Evolutionary conservation across 371 early-diverging fungal species (phyloP).

Genomic region (Lichtheimia ornata): DNA sequence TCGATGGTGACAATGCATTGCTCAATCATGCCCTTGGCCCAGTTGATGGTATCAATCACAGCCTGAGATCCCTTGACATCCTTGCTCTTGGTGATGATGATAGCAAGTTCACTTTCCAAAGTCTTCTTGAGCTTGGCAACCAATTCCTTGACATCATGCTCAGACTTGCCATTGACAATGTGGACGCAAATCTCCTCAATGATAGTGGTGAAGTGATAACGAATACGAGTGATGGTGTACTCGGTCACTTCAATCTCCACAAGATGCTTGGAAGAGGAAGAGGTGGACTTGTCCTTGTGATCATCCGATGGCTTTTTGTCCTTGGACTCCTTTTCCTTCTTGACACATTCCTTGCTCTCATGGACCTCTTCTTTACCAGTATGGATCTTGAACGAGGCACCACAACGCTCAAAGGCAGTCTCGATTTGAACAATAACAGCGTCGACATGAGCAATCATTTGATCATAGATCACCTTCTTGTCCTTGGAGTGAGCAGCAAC

Average conservation of each 20-base stretch:
- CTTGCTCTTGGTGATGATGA: neutral
- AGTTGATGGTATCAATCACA: neutral
- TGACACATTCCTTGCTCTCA: too few relatives aligned
- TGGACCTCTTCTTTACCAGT: neutral
- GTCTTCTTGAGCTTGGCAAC: neutral
- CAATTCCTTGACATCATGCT: neutral
- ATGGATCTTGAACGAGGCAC: neutral
- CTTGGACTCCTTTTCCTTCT: neutral
- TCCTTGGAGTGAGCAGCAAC: neutral
- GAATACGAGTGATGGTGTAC: neutral
- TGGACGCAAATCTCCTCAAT: neutral
- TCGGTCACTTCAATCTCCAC: neutral
- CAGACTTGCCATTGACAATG: neutral
- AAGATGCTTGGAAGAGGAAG: neutral
- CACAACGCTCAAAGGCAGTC: neutral
- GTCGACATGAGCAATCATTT: neutral
- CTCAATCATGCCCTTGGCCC: constrained; percentile 1
- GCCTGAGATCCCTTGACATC: neutral
- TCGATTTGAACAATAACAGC: constrained; percentile 1
- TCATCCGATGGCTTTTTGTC: neutral
- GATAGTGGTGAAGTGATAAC: neutral
- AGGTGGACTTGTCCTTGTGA: neutral
- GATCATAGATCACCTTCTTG: neutral
- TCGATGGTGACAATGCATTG: neutral
- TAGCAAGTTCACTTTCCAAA: neutral